phyloP scores from a whole-genome alignment of 2,329 filamentous ascomycete species.

The Byssochlamys sp. region DNA sequence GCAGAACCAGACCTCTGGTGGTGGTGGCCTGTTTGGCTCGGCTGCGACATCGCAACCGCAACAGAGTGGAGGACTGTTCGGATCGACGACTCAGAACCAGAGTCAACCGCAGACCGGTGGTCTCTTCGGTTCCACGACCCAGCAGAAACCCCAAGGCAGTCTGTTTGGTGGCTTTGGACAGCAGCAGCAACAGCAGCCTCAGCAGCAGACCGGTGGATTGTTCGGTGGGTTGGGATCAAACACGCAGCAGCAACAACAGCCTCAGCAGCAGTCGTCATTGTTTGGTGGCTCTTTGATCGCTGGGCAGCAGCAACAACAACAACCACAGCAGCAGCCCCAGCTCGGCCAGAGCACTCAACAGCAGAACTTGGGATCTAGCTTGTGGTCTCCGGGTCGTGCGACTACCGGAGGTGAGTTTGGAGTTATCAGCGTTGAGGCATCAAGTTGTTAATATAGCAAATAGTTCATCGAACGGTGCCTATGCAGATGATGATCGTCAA shows the following conservation, averaged over 20 bases:
- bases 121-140: slow-evolving; percentile 10
- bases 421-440: slow-evolving; percentile 4
- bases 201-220: slow-evolving; percentile 28
- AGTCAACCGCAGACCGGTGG: slow-evolving; percentile 5
- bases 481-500: slow-evolving; percentile 53
- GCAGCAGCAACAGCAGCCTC: slow-evolving; percentile 13
- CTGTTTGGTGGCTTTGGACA: slow-evolving; percentile 17
- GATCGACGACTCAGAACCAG: slow-evolving; percentile 7
- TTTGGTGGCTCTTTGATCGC: slow-evolving; percentile 21
- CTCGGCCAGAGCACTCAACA: slow-evolving; percentile 32
- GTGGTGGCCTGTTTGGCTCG: slow-evolving; percentile 17
- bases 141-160: slow-evolving; percentile 18
- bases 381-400: slow-evolving; percentile 36
- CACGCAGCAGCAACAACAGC: slow-evolving; percentile 36
- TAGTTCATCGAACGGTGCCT: slow-evolving; percentile 51
- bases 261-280: slow-evolving; percentile 14
- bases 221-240: slow-evolving; percentile 30
- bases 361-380: slow-evolving; percentile 26
- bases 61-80: slow-evolving; percentile 16
- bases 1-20: slow-evolving; percentile 12
- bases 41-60: slow-evolving; percentile 1
- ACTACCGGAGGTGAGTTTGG: slow-evolving; percentile 30
- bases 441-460: slow-evolving; percentile 5
- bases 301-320: slow-evolving; percentile 16
- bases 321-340: slow-evolving; percentile 25